phyloP scores from a whole-genome alignment of 495 filamentous ascomycete genomes.

The Tuber microsphaerosporum region DNA sequence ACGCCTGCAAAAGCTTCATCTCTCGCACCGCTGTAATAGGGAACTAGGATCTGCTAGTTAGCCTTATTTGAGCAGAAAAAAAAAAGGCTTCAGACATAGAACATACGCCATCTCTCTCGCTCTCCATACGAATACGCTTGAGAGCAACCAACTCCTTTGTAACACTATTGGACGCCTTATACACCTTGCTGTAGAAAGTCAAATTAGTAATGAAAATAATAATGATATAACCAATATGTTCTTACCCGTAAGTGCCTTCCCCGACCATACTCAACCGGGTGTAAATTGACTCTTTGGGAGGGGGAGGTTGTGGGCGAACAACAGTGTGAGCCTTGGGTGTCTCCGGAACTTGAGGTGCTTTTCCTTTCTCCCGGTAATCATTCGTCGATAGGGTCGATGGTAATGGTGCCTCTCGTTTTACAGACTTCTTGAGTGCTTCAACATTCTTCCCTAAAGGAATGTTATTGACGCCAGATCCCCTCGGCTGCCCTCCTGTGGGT shows the following conservation, averaged over 20 bases:
- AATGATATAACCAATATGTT: neutral
- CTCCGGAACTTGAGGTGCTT: slow-evolving; percentile 6
- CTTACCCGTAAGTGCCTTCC: slow-evolving; percentile 41
- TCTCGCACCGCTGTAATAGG: slow-evolving; percentile 95
- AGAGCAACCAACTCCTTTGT: slow-evolving; percentile 84
- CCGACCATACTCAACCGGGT: slow-evolving; percentile 41
- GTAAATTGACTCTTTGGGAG: slow-evolving; percentile 37
- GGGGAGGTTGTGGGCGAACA: slow-evolving; percentile 8
- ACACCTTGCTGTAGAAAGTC: slow-evolving; percentile 83
- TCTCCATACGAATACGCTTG: slow-evolving; percentile 92
- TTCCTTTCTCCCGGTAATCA: slow-evolving; percentile 16
- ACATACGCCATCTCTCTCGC: slow-evolving; percentile 72
- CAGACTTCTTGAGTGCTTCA: slow-evolving; percentile 17
- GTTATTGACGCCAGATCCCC: slow-evolving; percentile 37
- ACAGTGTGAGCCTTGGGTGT: slow-evolving; percentile 17
- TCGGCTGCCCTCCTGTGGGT: slow-evolving; percentile 8
- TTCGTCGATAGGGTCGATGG: neutral
- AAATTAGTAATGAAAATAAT: neutral
- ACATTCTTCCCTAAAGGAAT: slow-evolving; percentile 33
- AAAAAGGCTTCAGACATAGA: neutral
- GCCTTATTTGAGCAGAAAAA: neutral
- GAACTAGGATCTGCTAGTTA: slow-evolving; percentile 48
- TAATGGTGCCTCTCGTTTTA: slow-evolving; percentile 14
- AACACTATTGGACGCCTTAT: slow-evolving; percentile 94
- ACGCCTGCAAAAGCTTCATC: slow-evolving; percentile 88